Percentiles rank a stretch among this genome's conserved stretches.
Conservation (phyloP, 1,139 yeast species). For the Kluyveromyces sp. region DNA sequence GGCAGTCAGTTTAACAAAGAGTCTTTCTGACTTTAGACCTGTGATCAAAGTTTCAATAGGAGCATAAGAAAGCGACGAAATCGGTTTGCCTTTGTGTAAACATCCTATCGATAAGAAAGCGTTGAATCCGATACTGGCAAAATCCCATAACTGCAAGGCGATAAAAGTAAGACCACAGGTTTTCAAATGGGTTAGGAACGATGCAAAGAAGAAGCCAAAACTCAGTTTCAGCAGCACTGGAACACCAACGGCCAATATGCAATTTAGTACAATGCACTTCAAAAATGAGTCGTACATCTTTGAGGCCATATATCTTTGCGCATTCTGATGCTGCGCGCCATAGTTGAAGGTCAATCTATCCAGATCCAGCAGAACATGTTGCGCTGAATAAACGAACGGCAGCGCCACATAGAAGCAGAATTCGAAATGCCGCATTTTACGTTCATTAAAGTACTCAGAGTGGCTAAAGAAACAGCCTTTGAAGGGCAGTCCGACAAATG, state of each 20-base stretch:
- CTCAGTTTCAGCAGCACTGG: conserved; percentile 14
- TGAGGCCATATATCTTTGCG: conserved; percentile 30
- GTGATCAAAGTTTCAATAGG: conserved; percentile 68
- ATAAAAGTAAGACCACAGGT: conserved; percentile 15
- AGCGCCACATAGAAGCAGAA: conserved; percentile 27
- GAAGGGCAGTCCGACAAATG: conserved; percentile 37
- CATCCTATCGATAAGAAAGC: conserved; percentile 83
- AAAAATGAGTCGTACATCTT: conserved; percentile 16
- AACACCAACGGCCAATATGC: conserved; percentile 11
- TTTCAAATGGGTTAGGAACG: conserved; percentile 14
- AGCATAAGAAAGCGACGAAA: conserved; percentile 61
- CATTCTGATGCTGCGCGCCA: conserved; percentile 35
- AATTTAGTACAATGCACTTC: conserved; percentile 18
- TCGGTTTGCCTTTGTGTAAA: conserved; percentile 61
- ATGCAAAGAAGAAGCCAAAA: conserved; percentile 13
- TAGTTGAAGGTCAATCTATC: conserved; percentile 49
- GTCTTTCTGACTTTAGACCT: conserved; percentile 55
- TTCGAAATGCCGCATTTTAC: background rate
- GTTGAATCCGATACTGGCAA: conserved; percentile 54
- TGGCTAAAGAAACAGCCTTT: conserved; percentile 25
- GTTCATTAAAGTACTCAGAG: background rate
- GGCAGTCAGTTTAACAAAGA: conserved; percentile 59
- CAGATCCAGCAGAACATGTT: conserved; percentile 52
- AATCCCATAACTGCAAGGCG: conserved; percentile 44
- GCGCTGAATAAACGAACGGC: conserved; percentile 45